phyloP scores from a whole-genome alignment of 768 basidiomycete species.

The Chalciporus pseudorubinellus region DNA sequence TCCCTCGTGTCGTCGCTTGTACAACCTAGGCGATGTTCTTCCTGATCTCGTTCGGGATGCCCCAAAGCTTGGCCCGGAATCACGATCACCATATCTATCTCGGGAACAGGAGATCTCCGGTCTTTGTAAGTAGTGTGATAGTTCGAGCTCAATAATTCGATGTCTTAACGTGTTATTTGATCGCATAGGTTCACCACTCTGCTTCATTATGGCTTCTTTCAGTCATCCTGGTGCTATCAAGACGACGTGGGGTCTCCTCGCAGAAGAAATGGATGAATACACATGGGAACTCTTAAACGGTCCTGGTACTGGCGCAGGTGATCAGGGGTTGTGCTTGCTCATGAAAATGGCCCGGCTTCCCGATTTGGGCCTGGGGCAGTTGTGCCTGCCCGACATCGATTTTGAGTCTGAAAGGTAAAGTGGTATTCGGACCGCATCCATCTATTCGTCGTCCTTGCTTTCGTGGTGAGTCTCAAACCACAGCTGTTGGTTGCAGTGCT shows the following conservation, averaged over 20 bases:
- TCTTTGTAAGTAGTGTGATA: conserved; percentile 52
- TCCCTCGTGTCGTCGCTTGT: conserved; percentile 73
- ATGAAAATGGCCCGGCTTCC: conserved; percentile 74
- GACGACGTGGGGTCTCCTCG: conserved; percentile 65
- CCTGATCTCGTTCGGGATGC: conserved; percentile 42
- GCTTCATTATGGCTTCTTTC: conserved; percentile 71
- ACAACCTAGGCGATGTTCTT: conserved; percentile 64
- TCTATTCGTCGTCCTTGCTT: background rate
- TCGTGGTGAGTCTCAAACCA: conserved; percentile 8
- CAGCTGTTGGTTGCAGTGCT: background rate
- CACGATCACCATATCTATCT: conserved; percentile 39
- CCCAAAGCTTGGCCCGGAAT: conserved; percentile 14
- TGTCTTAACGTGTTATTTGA: conserved; percentile 2
- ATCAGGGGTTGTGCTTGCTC: conserved; percentile 55
- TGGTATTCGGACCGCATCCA: background rate
- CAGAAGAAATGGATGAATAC: conserved; percentile 63
- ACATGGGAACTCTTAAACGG: conserved; percentile 62
- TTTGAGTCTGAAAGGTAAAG: conserved; percentile 21
- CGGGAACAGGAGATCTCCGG: conserved; percentile 75
- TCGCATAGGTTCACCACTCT: conserved; percentile 66
- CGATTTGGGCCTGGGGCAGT: conserved; percentile 70
- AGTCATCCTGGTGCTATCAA: conserved; percentile 62
- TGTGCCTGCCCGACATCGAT: conserved; percentile 37
- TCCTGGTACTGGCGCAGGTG: conserved; percentile 33
- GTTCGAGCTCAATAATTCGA: background rate